Base-by-base conservation (phyloP, 2,329 filamentous ascomycete species). In the Aureobasidium subglaciale region DNA sequence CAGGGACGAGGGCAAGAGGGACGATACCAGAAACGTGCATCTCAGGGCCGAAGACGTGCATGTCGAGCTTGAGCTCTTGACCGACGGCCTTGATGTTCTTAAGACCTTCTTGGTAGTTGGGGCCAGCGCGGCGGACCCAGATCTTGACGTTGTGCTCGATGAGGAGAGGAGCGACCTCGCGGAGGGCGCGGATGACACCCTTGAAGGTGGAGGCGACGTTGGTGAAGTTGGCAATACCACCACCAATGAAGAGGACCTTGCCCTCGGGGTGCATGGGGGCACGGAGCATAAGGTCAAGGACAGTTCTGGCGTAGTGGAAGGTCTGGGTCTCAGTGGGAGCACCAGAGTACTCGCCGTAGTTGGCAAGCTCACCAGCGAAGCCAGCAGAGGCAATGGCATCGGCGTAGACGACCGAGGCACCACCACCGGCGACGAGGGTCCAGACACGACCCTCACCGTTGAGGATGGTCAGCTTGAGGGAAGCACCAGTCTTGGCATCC, bases 221-320 rank as follows among this genome's bases (percentile, higher is more conserved):
- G 81, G 93, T 99, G 81, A 99, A 99, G 87, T 99, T 99, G 82
- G 93, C 93, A 82, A 99, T 99, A 83, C 93, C 93, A 79, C 93
- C 93, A 75, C 93, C 93, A 64, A 99, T 97, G 83, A 99, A 99
- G 63, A 99, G 86, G 54, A 99, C 90, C 84, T 97, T 99, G 80
- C 93, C 93, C 69, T 96, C 86, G 59, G 88, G 82, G 74, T 83
- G 80, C 70, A 84, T 74, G 58, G 93, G 92, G 56, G 92, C 87
- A 64, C 93, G 89, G 65, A 99, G 87, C 89, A 99, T 95, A 62
- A 99, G 85, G 73, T 99, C 93, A 61, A 99, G 82, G 62, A 99
- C 90, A 27, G 93, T 99, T 69, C 88, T 88, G 69, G 93, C 91
- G 77, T 99, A 99, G 85, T 97, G 91, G 85, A 89, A 99, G 59